phyloP scores from a whole-genome alignment of 192 early-diverging fungal genomes.

The Lobulomyces angularis region DNA sequence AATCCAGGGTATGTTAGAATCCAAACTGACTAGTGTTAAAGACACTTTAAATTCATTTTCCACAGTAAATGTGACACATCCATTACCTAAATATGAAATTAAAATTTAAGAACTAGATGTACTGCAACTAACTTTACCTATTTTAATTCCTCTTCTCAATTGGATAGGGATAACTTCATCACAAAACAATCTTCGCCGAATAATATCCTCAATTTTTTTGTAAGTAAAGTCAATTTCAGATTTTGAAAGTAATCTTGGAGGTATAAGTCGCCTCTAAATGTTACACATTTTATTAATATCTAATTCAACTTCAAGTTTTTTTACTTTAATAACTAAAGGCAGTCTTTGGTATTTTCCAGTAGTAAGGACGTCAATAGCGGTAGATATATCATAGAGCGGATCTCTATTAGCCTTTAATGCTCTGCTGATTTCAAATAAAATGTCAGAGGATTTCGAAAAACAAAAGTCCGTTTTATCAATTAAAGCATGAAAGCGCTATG shows the following conservation, averaged over 20 bases:
- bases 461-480: slow-evolving; percentile 47
- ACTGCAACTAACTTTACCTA: slow-evolving; percentile 7
- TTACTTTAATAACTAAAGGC: slow-evolving; percentile 59
- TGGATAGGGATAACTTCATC: slow-evolving; percentile 55
- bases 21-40: slow-evolving; percentile 55
- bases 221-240: slow-evolving; percentile 50
- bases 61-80: slow-evolving; percentile 61
- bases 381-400: slow-evolving; percentile 68
- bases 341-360: slow-evolving; percentile 71
- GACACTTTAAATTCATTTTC: slow-evolving; percentile 51
- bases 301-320: background rate
- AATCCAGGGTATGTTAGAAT: slow-evolving; percentile 48
- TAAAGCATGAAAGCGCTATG: slow-evolving; percentile 40
- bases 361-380: slow-evolving; percentile 74
- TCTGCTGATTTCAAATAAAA: slow-evolving; percentile 22
- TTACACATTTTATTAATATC: background rate
- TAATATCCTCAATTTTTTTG: slow-evolving; percentile 51
- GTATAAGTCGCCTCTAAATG: slow-evolving; percentile 14
- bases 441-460: slow-evolving; percentile 47
- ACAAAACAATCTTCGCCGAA: slow-evolving; percentile 56
- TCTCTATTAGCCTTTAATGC: slow-evolving; percentile 38
- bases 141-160: slow-evolving; percentile 12
- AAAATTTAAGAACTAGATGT: background rate
- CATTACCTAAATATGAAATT: slow-evolving; percentile 29
- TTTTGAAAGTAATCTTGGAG: slow-evolving; percentile 40